A percentile compares a stretch with the other conserved stretches of the same genome.
phyloP scores from a whole-genome alignment of 2,329 filamentous ascomycete genomes.

The Chalara sp. region DNA sequence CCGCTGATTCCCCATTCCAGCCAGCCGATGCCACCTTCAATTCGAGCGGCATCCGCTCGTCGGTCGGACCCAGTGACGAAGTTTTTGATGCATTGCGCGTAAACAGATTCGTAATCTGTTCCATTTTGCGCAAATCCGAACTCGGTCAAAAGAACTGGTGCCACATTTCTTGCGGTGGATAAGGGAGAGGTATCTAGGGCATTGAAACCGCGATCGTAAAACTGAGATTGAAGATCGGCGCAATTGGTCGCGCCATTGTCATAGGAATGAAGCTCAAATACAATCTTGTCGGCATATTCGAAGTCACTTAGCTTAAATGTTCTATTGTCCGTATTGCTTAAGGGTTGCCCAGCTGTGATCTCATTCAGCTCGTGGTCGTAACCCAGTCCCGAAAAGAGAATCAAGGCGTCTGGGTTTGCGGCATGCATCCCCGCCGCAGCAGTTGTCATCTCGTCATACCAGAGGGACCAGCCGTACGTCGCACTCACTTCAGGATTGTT shows the following conservation, averaged over 20 bases:
- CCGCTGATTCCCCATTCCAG: neutral
- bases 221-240: neutral
- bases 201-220: neutral
- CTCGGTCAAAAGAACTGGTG: too few species aligned
- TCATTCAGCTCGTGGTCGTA: conserved; percentile 23
- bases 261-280: conserved; percentile 43
- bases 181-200: neutral
- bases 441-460: conserved; percentile 36
- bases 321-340: too few species aligned
- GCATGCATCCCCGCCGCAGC: conserved; percentile 35
- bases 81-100: too few species aligned
- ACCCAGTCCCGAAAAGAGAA: conserved; percentile 41
- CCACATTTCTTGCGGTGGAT: too few species aligned
- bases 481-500: conserved; percentile 3
- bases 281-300: conserved; percentile 35
- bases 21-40: neutral
- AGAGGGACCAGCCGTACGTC: conserved; percentile 37
- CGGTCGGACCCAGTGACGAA: too few species aligned
- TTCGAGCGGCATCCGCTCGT: neutral
- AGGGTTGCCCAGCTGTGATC: neutral
- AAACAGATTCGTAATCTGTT: too few species aligned
- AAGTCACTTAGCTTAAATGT: conserved; percentile 32
- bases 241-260: conserved; percentile 14
- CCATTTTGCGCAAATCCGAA: neutral
- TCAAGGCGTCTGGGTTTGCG: conserved; percentile 36